phyloP scores from a whole-genome alignment of 441 rosid genomes.

The Erodium chrysanthum region DNA sequence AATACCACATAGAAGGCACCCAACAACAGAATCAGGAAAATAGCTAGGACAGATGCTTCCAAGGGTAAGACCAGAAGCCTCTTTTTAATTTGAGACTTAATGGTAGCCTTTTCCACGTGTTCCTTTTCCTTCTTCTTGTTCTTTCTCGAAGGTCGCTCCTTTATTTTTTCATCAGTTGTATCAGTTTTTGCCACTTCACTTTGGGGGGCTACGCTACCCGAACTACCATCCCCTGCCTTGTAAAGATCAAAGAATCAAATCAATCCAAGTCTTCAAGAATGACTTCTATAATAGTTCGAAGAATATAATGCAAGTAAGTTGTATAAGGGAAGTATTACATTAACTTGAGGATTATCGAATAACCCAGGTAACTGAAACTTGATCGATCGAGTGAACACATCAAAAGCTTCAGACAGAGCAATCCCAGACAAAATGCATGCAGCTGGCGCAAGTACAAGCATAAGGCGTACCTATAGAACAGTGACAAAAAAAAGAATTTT shows the following conservation, averaged over 20 bases:
- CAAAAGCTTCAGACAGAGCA: constrained; percentile 94
- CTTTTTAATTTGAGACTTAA: constrained; percentile 40
- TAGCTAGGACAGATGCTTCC: constrained; percentile 63
- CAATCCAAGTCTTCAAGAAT: constrained; percentile 21
- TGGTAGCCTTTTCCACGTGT: constrained; percentile 36
- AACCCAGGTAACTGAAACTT: constrained; percentile 69
- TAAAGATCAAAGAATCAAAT: constrained; percentile 22
- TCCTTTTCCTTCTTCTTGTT: constrained; percentile 71
- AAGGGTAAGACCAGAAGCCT: constrained; percentile 81
- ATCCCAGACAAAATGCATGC: constrained; percentile 99
- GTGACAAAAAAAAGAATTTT: constrained; percentile 15
- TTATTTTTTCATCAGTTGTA: constrained; percentile 42
- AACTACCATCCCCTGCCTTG: constrained; percentile 56
- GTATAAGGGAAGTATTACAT: constrained; percentile 32
- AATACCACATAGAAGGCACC: constrained; percentile 98
- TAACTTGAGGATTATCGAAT: constrained; percentile 33
- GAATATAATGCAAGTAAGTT: constrained; percentile 7
- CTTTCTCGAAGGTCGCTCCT: constrained; percentile 61
- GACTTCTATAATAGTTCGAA: constrained; percentile 13
- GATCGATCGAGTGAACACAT: constrained; percentile 72
- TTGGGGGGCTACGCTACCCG: constrained; percentile 27
- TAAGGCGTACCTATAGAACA: constrained; percentile 74
- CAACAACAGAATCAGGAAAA: constrained; percentile 73
- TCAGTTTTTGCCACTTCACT: constrained; percentile 43
- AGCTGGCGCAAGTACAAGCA: constrained; percentile 99